phyloP scores from a whole-genome alignment of 202 grass and related monocot genomes.

The Brachypodium distachyon region DNA sequence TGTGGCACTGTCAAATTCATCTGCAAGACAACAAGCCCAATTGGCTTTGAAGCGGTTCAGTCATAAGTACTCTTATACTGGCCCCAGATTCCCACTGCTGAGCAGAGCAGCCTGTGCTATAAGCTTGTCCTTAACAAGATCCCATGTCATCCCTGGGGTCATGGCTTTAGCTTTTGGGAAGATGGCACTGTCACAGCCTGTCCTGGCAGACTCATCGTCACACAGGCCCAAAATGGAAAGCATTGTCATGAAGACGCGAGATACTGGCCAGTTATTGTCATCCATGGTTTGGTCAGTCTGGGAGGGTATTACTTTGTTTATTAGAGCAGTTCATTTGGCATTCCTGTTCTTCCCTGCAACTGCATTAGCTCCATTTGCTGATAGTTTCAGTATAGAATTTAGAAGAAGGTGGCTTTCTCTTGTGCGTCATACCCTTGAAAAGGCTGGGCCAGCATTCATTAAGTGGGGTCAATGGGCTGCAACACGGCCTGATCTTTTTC shows the following conservation, averaged over 20 bases:
- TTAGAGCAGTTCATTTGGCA: constrained; percentile 55
- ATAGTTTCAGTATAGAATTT: constrained; percentile 48
- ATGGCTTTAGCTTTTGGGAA: constrained; percentile 55
- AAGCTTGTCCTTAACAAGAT: constrained; percentile 63
- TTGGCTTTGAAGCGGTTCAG: constrained; percentile 54
- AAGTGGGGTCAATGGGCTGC: constrained; percentile 99
- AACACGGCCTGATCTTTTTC: constrained; percentile 87
- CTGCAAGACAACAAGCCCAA: constrained; percentile 40
- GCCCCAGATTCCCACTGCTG: constrained; percentile 30
- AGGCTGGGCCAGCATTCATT: constrained; percentile 87
- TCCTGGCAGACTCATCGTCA: constrained; percentile 46
- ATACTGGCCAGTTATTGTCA: constrained; percentile 44
- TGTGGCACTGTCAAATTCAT: constrained; percentile 22
- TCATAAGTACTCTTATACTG: constrained; percentile 15
- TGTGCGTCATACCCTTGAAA: constrained; percentile 68
- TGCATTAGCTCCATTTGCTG: constrained; percentile 63
- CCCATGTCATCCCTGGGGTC: constrained; percentile 53
- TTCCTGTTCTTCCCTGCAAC: constrained; percentile 75
- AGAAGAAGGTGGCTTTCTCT: constrained; percentile 73
- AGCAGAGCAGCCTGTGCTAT: constrained; percentile 49
- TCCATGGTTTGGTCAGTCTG: constrained; percentile 51
- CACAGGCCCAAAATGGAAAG: constrained; percentile 31
- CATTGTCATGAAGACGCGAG: constrained; percentile 39
- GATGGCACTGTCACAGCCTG: constrained; percentile 36
- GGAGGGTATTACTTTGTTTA: constrained; percentile 58